Base-by-base conservation (phyloP, 345 rosid genomes). In the Toxicodendron radicans region DNA sequence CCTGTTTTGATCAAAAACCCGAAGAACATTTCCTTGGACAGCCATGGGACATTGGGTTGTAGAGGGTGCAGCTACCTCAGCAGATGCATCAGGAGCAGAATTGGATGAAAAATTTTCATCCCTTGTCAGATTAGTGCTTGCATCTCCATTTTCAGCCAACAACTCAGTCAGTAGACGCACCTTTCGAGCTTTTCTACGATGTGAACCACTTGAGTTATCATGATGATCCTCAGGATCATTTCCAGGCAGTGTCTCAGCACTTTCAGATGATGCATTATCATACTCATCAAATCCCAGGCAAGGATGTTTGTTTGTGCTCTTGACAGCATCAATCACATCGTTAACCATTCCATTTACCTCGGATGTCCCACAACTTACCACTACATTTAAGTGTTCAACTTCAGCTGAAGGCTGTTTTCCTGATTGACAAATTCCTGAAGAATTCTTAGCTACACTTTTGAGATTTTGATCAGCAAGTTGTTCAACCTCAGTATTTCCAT, bases 141-240 rank as follows among this genome's bases (percentile, higher is more conserved):
- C 80, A 70, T 64, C 82, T 49, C 76, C 87, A 53, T 67, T 73
- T 75, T 80, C 78, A 77, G 83, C 75, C 82, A 92, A 68, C 81
- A 95, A 83, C 43, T 95, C 99, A n/a, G 90, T 87, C 46, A 95
- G 81, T 74, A 85, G 81, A 72, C 94, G 91, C 72, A 89, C 78
- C 80, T 91, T 95, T 56, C 87, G 85, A 64, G 83, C 51, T 89
- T 84, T 91, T 64, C 85, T 89, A 18, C 89, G 90, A 77, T 79
- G 91, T 75, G 72, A 68, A 72, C 89, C 79, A 64, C 80, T 66
- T n/a, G 77, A 75, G 54, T 72, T 78, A 76, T 79, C 84, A 63
- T 68, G 68, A 75, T 61, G 61, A 73, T 70, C 76, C 49, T 61
- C 71, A 43, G 73, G 71, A 48, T 62, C 67, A 62, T 73, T 70